Base-by-base conservation (phyloP, 106 monocot species). In the Cymbidium sinense region DNA sequence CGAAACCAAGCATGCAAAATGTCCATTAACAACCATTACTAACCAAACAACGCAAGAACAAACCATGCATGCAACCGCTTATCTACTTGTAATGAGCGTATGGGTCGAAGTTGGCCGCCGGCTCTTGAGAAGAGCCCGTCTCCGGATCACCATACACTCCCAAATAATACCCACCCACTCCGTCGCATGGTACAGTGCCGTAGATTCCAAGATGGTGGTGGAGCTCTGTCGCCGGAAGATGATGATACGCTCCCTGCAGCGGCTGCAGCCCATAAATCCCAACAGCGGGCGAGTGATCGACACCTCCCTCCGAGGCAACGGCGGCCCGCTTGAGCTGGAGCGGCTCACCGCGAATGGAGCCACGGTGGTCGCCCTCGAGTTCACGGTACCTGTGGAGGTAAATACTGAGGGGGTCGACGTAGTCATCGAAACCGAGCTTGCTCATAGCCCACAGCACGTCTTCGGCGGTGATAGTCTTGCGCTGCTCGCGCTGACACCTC, bases 361-460 rank as follows among this genome's bases (percentile, higher is more conserved):
- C 87, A 29, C 84, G 83, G 43, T 81, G 81, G 50, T 90, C 90
- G 10, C 90, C 90, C 77, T 90, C 90, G 65, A 85, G 70, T 73
- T 87, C 85, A 30, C 90, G 82, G 73, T 85, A 87, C 34, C 81
- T 76, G 25, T 83, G 87, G 47, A 90, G 78, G 76, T 76, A 87
- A 50, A 83, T 64, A 28, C 80, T 81, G 79, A 91, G 90, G 28
- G 86, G 87, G 47, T 87, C 90, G 34, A 86, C 54, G 83, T 91
- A 91, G 76, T 91, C 83, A 55, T 91, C 88, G 65, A 91, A 88
- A 20, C 90, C 90, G 20, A 91, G 85, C 55, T 81, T 83, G 72
- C 77, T 86, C 90, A 91, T 91, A 37, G 90, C 90, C 90, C 88
- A 88, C 4, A 91, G 83, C 36, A 91, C 81, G 61, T 88, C 90